A percentile compares a stretch with the other conserved stretches of the same genome.
phyloP scores from a whole-genome alignment of 2,329 filamentous ascomycete species.

The Trichoderma oligosporum region DNA sequence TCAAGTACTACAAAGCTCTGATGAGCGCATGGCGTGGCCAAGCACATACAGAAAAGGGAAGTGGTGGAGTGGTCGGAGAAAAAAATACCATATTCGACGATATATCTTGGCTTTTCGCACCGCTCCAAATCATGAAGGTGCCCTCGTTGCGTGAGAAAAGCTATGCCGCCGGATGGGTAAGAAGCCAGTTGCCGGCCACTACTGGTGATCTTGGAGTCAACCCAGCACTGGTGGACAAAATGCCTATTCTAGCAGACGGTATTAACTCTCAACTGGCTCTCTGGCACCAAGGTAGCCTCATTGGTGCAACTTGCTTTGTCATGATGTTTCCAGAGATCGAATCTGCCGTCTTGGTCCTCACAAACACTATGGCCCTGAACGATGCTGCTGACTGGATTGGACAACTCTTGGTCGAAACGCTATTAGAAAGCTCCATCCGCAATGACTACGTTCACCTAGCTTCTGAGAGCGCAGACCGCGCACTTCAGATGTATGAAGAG shows the following conservation, averaged over 20 bases:
- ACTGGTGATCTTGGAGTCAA: constrained; percentile 3
- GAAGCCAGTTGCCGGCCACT: not conserved
- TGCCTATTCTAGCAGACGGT: not conserved
- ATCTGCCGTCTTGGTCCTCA: constrained; percentile 19
- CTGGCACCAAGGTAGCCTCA: not conserved
- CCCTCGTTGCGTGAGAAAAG: not conserved
- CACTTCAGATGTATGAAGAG: not conserved
- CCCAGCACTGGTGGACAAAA: not conserved
- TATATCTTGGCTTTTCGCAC: not conserved
- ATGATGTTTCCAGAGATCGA: constrained; percentile 19
- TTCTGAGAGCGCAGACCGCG: not conserved
- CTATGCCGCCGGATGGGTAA: not conserved
- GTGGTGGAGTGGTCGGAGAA: too few relatives aligned
- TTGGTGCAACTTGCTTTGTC: not conserved
- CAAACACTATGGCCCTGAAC: constrained; percentile 14
- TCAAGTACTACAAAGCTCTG: not conserved
- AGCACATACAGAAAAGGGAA: not conserved
- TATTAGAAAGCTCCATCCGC: not conserved
- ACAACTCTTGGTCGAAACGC: constrained; percentile 4
- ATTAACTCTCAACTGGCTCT: not conserved
- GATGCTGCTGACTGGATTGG: constrained; percentile 22
- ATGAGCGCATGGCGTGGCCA: not conserved
- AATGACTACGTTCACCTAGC: not conserved
- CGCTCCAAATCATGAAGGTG: not conserved
- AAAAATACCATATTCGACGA: not conserved